Conservation (phyloP, 2,329 filamentous ascomycete genomes). For the Paradendryphiella salina region DNA sequence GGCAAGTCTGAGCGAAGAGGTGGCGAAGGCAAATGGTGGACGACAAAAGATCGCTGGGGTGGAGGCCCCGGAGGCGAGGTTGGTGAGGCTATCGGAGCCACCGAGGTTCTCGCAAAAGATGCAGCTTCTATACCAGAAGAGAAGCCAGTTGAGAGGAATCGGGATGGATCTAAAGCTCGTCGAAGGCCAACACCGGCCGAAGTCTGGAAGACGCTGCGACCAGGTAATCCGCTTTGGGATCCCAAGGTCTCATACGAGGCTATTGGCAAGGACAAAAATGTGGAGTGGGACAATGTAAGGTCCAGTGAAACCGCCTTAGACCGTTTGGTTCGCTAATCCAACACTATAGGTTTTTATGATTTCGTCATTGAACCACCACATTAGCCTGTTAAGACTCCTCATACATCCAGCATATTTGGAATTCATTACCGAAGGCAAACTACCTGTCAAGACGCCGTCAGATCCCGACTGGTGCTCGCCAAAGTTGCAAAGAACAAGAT, state of each 20-base stretch:
- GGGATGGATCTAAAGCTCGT: conserved; percentile 37
- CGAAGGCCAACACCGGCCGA: conserved; percentile 53
- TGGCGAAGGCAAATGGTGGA: conserved; percentile 65
- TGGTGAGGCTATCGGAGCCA: conserved; percentile 38
- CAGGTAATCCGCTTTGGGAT: conserved; percentile 59
- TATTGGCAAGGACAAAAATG: conserved; percentile 56
- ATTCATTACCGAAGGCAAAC: conserved; percentile 54
- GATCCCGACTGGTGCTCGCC: conserved; percentile 55
- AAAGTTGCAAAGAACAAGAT: conserved; percentile 58
- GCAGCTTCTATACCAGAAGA: conserved; percentile 38
- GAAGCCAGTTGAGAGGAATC: conserved; percentile 38
- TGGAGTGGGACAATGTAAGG: conserved; percentile 59
- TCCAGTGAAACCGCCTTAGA: not conserved
- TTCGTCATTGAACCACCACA: conserved; percentile 65
- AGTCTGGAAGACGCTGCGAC: conserved; percentile 58
- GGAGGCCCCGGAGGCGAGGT: conserved; percentile 55
- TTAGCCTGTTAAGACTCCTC: conserved; percentile 61
- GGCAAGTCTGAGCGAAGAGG: conserved; percentile 55
- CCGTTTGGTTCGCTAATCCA: conserved; percentile 14
- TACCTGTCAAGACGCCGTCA: conserved; percentile 28
- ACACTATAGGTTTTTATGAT: conserved; percentile 61
- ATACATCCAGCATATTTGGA: conserved; percentile 61
- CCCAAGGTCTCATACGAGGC: conserved; percentile 59
- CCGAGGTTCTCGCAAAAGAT: conserved; percentile 32
- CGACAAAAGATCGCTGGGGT: conserved; percentile 59